A percentile compares a stretch with the other conserved stretches of the same genome.
Evolutionary conservation across 2,329 filamentous ascomycete genomes (phyloP).

Genomic region (Phyllosticta capitalensis): DNA sequence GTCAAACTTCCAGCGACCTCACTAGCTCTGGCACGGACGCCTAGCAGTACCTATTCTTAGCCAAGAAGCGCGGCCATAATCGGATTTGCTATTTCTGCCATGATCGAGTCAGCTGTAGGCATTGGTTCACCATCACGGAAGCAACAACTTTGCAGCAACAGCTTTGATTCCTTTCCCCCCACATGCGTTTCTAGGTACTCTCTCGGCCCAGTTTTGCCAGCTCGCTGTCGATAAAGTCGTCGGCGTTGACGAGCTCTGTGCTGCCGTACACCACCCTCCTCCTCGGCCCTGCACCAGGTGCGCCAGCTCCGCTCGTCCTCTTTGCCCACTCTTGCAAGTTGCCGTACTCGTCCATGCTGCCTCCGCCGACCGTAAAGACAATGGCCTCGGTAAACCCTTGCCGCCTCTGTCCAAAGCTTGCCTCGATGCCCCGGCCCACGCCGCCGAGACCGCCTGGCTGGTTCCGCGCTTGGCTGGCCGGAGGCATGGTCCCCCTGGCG

Average conservation of each 20-base stretch:
- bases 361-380: conserved; percentile 86
- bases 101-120: background rate
- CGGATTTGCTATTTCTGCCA: too few relatives aligned
- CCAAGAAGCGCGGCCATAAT: background rate
- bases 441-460: conserved; percentile 33
- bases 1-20: background rate
- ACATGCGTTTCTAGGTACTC: conserved; percentile 26
- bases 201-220: conserved; percentile 49
- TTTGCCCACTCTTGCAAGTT: conserved; percentile 95
- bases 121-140: too few relatives aligned
- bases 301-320: conserved; percentile 54
- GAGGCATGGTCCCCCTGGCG: conserved; percentile 82
- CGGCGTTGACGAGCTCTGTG: conserved; percentile 61
- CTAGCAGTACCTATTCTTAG: background rate
- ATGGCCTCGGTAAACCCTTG: conserved; percentile 86
- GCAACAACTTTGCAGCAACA: too few relatives aligned
- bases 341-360: conserved; percentile 97
- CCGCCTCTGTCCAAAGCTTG: conserved; percentile 81
- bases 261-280: conserved; percentile 90
- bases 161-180: background rate
- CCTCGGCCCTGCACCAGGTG: conserved; percentile 46
- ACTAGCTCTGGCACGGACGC: background rate
- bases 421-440: conserved; percentile 53
- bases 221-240: conserved; percentile 50
- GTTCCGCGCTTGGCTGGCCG: conserved; percentile 50